Evolutionary conservation across 2,329 filamentous ascomycete genomes (phyloP), one percentile per base, ranked within the genome.

Genomic region (Pestalotiopsis sp.): DNA sequence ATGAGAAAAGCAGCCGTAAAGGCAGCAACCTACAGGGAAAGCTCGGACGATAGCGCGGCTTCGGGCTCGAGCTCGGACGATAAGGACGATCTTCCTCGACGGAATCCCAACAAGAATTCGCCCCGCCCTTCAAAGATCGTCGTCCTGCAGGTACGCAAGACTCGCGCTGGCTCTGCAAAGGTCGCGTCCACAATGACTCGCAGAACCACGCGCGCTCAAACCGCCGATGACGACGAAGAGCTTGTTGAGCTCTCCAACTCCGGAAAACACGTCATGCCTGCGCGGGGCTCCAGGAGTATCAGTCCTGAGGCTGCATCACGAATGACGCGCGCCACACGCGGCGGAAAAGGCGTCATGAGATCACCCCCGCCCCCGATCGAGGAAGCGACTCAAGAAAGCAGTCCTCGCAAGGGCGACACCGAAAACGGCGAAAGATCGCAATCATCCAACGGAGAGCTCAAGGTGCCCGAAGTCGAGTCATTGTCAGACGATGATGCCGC

Each of bases 201-300:
- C 41, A 81, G 86, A 72, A 75, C 80, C 11, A 89, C 88, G 12
- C 81, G 88, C 39, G 86, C 85, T 17, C 83, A 80, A 67, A 88
- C 87, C 3, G 87, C 85, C 59, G 87, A 89, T 61, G 81, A 82
- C 0, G 85, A 86, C 38, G 86, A 89, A 58, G 81, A 85, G 4
- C 83, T 90, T 6, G 77, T 90, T 4, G 87, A 90, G 73, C 80
- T 91, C 14, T 87, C 88, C 5, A 87, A 83, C 72, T 91, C 89
- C 7, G 89, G 89, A n/a, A 85, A 82, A 68, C 88, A 91, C 71
- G 85, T 83, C 23, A 82, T 82, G 56, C 76, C 82, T 2, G 79
- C 84, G 38, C 82, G 86, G 52, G 80, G 80, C 20, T 87, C 87
- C 36, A 82, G 81, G 67, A 90, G 87, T 72, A 83, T 81, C 72